A percentile compares a stretch with the other conserved stretches of the same genome.
Conservation (phyloP, 805 yeast species). For the Starmerella kuoi region DNA sequence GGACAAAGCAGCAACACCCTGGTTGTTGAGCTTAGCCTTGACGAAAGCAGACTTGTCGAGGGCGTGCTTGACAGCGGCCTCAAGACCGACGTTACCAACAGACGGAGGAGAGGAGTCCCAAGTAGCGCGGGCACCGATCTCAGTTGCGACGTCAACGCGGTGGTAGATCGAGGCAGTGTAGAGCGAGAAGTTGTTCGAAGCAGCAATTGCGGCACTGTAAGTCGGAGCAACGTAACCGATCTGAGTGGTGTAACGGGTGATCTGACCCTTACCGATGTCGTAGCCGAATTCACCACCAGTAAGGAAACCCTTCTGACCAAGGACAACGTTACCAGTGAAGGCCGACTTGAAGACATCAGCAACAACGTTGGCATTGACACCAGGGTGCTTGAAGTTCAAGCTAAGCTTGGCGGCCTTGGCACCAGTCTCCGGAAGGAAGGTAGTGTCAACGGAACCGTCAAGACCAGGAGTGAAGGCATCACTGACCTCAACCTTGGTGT, state of each 20-base stretch:
- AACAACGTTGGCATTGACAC: constrained; percentile 86
- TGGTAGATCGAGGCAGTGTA: constrained; percentile 82
- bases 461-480: constrained; percentile 91
- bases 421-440: constrained; percentile 68
- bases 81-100: constrained; percentile 73
- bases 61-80: constrained; percentile 89
- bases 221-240: constrained; percentile 83
- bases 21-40: constrained; percentile 94
- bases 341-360: constrained; percentile 94
- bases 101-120: constrained; percentile 74
- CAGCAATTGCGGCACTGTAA: constrained; percentile 74
- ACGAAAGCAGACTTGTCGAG: constrained; percentile 81
- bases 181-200: constrained; percentile 67
- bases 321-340: constrained; percentile 87
- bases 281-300: constrained; percentile 96
- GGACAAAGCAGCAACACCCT: constrained; percentile 85
- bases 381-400: constrained; percentile 82
- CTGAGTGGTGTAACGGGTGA: constrained; percentile 88
- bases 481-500: constrained; percentile 84
- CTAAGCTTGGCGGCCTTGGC: constrained; percentile 81
- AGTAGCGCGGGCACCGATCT: constrained; percentile 96
- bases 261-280: constrained; percentile 84
- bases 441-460: constrained; percentile 81
- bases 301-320: constrained; percentile 92
- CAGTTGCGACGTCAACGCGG: constrained; percentile 78